These are phyloP conservation scores for Skeletonema menzelii DNA, from an alignment of 108 stramenopile genomes.

Conservation along the genomic window DNA sequence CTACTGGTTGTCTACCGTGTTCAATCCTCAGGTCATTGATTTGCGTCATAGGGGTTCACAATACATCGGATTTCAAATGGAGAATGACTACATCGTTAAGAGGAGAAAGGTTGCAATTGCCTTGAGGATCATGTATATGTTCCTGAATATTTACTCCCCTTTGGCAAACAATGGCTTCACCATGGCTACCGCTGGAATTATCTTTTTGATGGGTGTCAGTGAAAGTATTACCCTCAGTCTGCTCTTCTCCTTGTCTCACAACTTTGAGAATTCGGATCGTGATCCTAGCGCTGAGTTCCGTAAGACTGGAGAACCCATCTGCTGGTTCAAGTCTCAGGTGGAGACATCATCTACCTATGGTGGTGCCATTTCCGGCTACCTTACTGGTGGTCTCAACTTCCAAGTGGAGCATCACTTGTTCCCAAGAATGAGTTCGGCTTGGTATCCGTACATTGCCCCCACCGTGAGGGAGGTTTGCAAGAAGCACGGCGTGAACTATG, in stretches of 20 bases:
- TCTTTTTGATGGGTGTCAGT: slow-evolving; percentile 81
- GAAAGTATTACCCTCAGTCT: slow-evolving; percentile 71
- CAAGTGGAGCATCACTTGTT: slow-evolving; percentile 96
- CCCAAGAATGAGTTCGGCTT: slow-evolving; percentile 88
- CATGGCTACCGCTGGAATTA: slow-evolving; percentile 44
- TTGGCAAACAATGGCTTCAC: slow-evolving; percentile 52
- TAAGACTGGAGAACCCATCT: slow-evolving; percentile 72
- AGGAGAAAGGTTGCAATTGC: slow-evolving; percentile 68
- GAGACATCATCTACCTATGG: slow-evolving; percentile 92
- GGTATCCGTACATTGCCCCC: slow-evolving; percentile 98
- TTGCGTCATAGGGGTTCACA: slow-evolving; percentile 69
- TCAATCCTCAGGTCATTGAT: slow-evolving; percentile 82
- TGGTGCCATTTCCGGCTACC: slow-evolving; percentile 77
- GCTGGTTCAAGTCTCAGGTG: slow-evolving; percentile 92
- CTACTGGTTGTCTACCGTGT: slow-evolving; percentile 82
- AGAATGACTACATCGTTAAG: slow-evolving; percentile 70
- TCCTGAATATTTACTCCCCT: slow-evolving; percentile 71
- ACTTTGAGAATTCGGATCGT: slow-evolving; percentile 88
- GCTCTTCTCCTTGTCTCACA: slow-evolving; percentile 91
- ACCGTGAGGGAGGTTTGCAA: slow-evolving; percentile 91
- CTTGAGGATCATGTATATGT: slow-evolving; percentile 65
- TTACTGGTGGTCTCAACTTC: slow-evolving; percentile 93
- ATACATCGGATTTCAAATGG: slow-evolving; percentile 67
- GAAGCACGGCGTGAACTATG: slow-evolving; percentile 92
- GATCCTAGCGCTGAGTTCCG: slow-evolving; percentile 63